phyloP scores from a whole-genome alignment of 805 yeast species.

The Yamadazyma kitorensis region DNA sequence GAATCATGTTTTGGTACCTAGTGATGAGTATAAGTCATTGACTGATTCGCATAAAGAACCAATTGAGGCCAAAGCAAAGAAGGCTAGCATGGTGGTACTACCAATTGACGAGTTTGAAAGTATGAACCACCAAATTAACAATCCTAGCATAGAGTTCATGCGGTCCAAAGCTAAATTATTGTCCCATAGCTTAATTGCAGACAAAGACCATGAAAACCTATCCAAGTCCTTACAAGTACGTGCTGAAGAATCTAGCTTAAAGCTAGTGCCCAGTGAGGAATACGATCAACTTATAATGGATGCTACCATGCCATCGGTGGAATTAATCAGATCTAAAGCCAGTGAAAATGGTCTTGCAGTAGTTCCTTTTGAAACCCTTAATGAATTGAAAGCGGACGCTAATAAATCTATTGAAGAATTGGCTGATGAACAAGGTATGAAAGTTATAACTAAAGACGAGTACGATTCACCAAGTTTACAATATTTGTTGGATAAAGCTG shows the following conservation, averaged over 20 bases:
- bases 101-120: slow-evolving; percentile 26
- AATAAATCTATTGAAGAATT: slow-evolving; percentile 15
- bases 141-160: slow-evolving; percentile 29
- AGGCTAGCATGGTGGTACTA: slow-evolving; percentile 18
- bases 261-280: slow-evolving; percentile 16
- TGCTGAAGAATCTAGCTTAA: slow-evolving; percentile 17
- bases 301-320: slow-evolving; percentile 28
- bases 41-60: slow-evolving; percentile 2
- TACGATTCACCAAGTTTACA: slow-evolving; percentile 15
- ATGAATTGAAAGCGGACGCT: slow-evolving; percentile 11
- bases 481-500: slow-evolving; percentile 13
- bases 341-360: slow-evolving; percentile 25
- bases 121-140: slow-evolving; percentile 17
- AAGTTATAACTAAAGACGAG: slow-evolving; percentile 16
- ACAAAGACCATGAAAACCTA: slow-evolving; percentile 17
- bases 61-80: slow-evolving; percentile 19
- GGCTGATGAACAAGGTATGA: slow-evolving; percentile 17
- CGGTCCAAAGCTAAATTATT: slow-evolving; percentile 17
- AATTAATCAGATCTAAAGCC: slow-evolving; percentile 24
- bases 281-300: slow-evolving; percentile 30
- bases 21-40: slow-evolving; percentile 11
- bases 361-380: slow-evolving; percentile 23
- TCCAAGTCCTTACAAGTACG: slow-evolving; percentile 24
- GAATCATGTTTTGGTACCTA: slow-evolving; percentile 13
- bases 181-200: slow-evolving; percentile 8